These are phyloP conservation scores for Sungouiozyma ichnusensis DNA, from an alignment of 805 yeast species.

Conservation along the genomic window DNA sequence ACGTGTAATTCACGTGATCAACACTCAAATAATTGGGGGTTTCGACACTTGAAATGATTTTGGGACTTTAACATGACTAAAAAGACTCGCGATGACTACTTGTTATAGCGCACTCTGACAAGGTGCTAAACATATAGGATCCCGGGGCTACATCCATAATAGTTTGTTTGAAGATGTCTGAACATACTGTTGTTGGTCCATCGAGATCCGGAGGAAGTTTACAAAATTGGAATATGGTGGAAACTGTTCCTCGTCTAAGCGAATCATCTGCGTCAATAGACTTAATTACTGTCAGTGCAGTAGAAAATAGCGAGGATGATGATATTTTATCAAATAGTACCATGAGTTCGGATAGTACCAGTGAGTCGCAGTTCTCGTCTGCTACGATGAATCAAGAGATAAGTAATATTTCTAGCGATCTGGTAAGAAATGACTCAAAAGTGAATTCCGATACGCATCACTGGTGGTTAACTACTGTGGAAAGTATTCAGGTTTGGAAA, in stretches of 20 bases:
- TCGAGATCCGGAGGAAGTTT: too few relatives aligned
- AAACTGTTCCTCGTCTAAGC: background rate
- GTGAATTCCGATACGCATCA: background rate
- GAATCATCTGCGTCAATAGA: background rate
- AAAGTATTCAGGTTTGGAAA: background rate
- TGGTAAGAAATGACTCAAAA: background rate
- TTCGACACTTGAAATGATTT: too few relatives aligned
- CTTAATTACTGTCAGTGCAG: background rate
- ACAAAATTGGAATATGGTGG: background rate
- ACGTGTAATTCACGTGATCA: background rate
- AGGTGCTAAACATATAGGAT: too few relatives aligned
- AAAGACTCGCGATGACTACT: background rate
- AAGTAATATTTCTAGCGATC: background rate
- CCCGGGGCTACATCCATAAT: too few relatives aligned
- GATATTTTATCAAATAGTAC: slow-evolving; percentile 16
- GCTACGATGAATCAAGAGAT: background rate
- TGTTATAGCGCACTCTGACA: too few relatives aligned
- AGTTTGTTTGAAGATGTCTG: too few relatives aligned
- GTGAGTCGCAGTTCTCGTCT: slow-evolving; percentile 1
- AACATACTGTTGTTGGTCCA: too few relatives aligned
- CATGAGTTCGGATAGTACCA: slow-evolving; percentile 7
- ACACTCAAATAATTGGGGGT: background rate
- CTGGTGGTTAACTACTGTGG: background rate
- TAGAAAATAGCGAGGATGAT: slow-evolving; percentile 6
- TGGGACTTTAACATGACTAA: too few relatives aligned